Percentiles rank a stretch among this genome's conserved stretches.
Conservation (phyloP, 2,329 filamentous ascomycete species). For the Blastomyces silverae region DNA sequence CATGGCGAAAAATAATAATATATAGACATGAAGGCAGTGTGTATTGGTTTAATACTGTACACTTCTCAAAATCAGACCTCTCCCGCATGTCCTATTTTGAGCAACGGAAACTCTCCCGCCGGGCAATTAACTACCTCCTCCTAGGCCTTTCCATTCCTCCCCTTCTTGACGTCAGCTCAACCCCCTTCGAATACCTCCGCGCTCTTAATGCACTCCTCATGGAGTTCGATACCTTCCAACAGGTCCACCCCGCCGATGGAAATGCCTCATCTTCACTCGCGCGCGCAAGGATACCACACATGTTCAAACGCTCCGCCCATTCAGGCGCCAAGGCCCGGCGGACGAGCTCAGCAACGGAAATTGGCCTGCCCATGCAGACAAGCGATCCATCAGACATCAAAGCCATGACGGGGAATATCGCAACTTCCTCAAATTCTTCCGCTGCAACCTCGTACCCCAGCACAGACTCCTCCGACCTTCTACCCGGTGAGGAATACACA, state of each 20-base stretch:
- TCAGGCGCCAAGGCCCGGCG: conserved; percentile 53
- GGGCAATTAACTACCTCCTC: conserved; percentile 88
- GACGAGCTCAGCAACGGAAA: conserved; percentile 55
- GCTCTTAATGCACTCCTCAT: conserved; percentile 75
- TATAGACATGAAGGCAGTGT: conserved; percentile 81
- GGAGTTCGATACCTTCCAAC: conserved; percentile 92
- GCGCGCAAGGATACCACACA: conserved; percentile 71
- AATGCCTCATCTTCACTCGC: conserved; percentile 61
- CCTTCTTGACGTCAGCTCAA: conserved; percentile 78
- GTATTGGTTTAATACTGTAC: conserved; percentile 97
- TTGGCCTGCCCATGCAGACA: conserved; percentile 49
- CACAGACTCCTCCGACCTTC: conserved; percentile 54
- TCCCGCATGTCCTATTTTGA: conserved; percentile 80
- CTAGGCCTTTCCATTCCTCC: conserved; percentile 86
- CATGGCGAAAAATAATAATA: background rate
- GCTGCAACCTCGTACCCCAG: conserved; percentile 37
- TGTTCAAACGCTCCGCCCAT: conserved; percentile 64
- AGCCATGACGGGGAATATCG: conserved; percentile 37
- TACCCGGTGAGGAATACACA: conserved; percentile 79
- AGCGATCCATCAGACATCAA: conserved; percentile 46
- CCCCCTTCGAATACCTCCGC: conserved; percentile 76
- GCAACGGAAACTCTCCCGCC: conserved; percentile 71
- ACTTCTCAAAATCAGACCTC: conserved; percentile 78
- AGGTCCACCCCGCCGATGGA: conserved; percentile 73
- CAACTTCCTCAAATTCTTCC: conserved; percentile 35